Evolutionary conservation across 345 rosid species (phyloP), one percentile per base, ranked within the genome.

Genomic region (Reutealis trisperma): DNA sequence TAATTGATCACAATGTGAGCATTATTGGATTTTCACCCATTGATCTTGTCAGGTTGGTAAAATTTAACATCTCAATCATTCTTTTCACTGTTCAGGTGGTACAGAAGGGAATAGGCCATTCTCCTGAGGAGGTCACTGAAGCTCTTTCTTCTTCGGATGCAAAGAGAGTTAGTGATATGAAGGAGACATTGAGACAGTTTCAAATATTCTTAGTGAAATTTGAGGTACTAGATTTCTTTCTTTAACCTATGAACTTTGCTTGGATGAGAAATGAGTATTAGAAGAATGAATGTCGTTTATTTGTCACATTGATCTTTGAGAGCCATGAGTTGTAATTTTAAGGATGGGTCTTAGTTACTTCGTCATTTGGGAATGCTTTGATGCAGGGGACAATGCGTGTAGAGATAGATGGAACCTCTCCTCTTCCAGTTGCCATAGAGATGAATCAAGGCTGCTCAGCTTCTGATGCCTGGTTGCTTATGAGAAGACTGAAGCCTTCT

Each of bases 1-100:
- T 91, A 69, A 85, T 96, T 61, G 92, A 89, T 87, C 94, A 92
- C 63, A 80, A 85, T 72, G 99, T 96, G 79, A 84, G 94, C 87
- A 66, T 58, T 73, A 58, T 71, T 72, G 59, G 34, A 68, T 42
- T 79, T 79, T 76, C 57, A 37, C 12, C 51, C 21, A 11, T 64
- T 42, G 45, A 58, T 67, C 47, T 67, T 60, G 37, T 52, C 47
- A 73, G 60, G 7, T 51, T 73, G 60, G 66, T 67, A 30, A 45
- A 47, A 76, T 24, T 62, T 67, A 58, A 74, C 24, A 72, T 78
- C 69, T 68, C 70, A 21, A 79, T 41, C 54, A 77, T 63, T 51
- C 13, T 16, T 77, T 67, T 71, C 76, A 25, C 75, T 80, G 32
- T 81, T 60, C 79, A 93, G 99, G 89, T 93, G 75, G 98, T 96